A percentile compares a stretch with the other conserved stretches of the same genome.
Evolutionary conservation across 352 stramenopile genomes (phyloP).

Genomic region (Saprolegnia parasitica): DNA sequence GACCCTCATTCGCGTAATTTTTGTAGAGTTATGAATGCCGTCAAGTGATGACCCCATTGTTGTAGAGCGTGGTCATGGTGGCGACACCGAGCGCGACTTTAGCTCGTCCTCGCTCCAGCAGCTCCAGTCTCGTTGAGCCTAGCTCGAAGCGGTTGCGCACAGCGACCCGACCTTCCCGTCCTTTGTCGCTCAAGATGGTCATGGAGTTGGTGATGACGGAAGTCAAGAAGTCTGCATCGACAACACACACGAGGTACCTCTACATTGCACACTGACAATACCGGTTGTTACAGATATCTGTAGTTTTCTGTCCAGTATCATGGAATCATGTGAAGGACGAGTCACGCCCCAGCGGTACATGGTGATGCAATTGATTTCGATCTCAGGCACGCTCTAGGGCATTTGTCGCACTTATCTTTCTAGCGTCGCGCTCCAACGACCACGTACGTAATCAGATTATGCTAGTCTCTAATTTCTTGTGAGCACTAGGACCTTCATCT

Average conservation of each 20-base stretch:
- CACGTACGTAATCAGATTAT: background rate
- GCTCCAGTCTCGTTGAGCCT: background rate
- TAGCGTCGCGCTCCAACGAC: background rate
- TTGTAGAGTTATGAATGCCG: too few species aligned
- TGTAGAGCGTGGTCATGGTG: too few species aligned
- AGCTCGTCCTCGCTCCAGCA: background rate
- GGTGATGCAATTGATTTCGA: background rate
- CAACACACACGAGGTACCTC: background rate
- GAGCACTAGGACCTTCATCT: background rate
- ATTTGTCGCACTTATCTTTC: conserved; percentile 16
- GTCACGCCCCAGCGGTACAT: conserved; percentile 2
- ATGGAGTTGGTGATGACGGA: background rate
- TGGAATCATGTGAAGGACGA: background rate
- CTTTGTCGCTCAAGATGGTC: background rate
- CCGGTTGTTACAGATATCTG: background rate
- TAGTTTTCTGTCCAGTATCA: background rate
- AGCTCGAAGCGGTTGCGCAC: background rate
- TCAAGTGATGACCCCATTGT: too few species aligned
- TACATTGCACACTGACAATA: background rate
- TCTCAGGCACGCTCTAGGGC: background rate
- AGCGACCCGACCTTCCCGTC: background rate
- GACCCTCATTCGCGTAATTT: too few species aligned
- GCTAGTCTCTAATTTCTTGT: background rate
- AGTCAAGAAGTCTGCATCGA: background rate
- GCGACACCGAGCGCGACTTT: too few species aligned